A percentile compares a stretch with the other conserved stretches of the same genome.
Evolutionary conservation across 139 green algal genomes (phyloP).

Genomic region (Closterium sp.): DNA sequence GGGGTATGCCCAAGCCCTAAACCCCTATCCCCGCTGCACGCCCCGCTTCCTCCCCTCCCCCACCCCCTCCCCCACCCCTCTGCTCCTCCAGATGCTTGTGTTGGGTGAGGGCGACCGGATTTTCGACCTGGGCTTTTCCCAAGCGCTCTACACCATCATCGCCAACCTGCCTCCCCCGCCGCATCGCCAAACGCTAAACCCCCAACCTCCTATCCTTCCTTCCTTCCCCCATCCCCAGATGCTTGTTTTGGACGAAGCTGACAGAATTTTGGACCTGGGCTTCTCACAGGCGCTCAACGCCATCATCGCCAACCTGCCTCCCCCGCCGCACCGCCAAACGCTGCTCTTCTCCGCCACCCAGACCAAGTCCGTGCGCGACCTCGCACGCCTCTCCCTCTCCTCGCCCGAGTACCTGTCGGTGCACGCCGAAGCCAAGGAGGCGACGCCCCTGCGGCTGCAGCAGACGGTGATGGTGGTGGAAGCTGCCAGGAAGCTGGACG

Average conservation of each 20-base stretch:
- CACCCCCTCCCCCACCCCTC: too few relatives aligned
- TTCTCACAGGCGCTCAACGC: slow-evolving; percentile 88
- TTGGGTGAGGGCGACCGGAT: slow-evolving; percentile 97
- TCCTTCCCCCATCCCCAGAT: too few relatives aligned
- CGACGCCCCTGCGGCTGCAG: slow-evolving; percentile 87
- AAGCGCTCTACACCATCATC: slow-evolving; percentile 90
- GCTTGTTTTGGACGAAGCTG: slow-evolving; percentile 96
- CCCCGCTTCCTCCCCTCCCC: too few relatives aligned
- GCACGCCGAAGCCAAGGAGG: slow-evolving; percentile 75
- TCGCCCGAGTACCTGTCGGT: slow-evolving; percentile 85
- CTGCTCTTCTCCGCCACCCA: slow-evolving; percentile 86
- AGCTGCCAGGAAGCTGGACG: slow-evolving; percentile 80
- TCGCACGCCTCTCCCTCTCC: slow-evolving; percentile 71
- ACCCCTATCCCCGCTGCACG: slow-evolving; percentile 49
- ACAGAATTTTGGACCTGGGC: slow-evolving; percentile 95
- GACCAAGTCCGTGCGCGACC: slow-evolving; percentile 76
- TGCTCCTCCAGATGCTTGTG: slow-evolving; percentile 71
- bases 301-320: slow-evolving; percentile 89
- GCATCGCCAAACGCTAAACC: slow-evolving; percentile 76
- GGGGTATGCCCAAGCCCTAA: slow-evolving; percentile 46
- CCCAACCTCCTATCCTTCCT: background rate
- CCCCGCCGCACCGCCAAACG: slow-evolving; percentile 71
- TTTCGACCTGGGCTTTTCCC: slow-evolving; percentile 93
- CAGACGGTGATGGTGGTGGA: slow-evolving; percentile 74
- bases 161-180: slow-evolving; percentile 75